phyloP scores from a whole-genome alignment of 2,329 filamentous ascomycete genomes.

The Colletotrichum lindemuthianum region DNA sequence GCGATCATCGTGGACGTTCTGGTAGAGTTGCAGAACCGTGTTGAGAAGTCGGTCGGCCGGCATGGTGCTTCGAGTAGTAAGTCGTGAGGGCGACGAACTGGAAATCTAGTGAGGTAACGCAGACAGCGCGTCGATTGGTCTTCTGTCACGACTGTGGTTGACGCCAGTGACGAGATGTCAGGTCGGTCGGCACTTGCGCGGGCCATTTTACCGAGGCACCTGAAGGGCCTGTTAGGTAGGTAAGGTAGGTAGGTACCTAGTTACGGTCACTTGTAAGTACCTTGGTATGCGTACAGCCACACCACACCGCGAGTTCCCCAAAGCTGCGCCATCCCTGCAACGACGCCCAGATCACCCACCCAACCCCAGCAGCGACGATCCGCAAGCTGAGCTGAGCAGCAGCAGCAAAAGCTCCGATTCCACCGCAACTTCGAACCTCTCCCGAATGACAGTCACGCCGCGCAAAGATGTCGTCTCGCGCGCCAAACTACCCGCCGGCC shows the following conservation, averaged over 20 bases:
- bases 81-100: too few relatives aligned
- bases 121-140: too few relatives aligned
- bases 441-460: constrained; percentile 14
- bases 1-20: constrained; percentile 60
- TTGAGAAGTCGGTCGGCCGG: constrained; percentile 74
- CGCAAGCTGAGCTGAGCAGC: neutral
- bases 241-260: constrained; percentile 2
- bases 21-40: constrained; percentile 70
- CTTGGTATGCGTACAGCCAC: too few relatives aligned
- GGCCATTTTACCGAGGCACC: constrained; percentile 43
- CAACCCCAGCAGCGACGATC: constrained; percentile 25
- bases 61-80: constrained; percentile 56
- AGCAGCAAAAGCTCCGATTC: constrained; percentile 17
- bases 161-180: constrained; percentile 18
- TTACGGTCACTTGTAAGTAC: too few relatives aligned
- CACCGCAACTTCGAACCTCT: constrained; percentile 19
- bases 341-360: constrained; percentile 13
- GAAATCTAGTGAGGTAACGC: too few relatives aligned
- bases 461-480: constrained; percentile 26
- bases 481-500: constrained; percentile 49
- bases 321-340: constrained; percentile 31
- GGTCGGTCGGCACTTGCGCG: constrained; percentile 20
- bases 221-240: constrained; percentile 31
- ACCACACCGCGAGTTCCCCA: constrained; percentile 24
- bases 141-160: constrained; percentile 5